A percentile compares a stretch with the other conserved stretches of the same genome.
Conservation (phyloP, 768 basidiomycete genomes). For the Pleurotus citrinopileatus region DNA sequence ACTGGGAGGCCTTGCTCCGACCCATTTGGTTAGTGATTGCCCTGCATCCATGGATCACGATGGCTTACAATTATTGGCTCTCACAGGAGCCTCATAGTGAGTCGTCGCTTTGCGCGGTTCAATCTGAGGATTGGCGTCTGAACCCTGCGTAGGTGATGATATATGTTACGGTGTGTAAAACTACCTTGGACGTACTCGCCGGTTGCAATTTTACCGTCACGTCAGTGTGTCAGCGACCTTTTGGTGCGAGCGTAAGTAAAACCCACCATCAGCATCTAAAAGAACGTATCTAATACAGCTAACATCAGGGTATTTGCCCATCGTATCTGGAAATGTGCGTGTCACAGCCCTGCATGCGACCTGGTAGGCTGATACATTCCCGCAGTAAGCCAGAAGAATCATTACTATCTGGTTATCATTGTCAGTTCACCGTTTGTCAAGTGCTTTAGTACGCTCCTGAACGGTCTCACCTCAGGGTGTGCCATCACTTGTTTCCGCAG, state of each 20-base stretch:
- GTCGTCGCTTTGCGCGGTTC: too few relatives aligned
- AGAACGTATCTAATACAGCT: neutral
- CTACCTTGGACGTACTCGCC: too few relatives aligned
- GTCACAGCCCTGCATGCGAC: too few relatives aligned
- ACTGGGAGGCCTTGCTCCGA: neutral
- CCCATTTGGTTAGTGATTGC: neutral
- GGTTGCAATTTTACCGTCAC: too few relatives aligned
- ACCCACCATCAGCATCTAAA: neutral
- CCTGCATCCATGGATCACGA: neutral
- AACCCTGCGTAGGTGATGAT: neutral
- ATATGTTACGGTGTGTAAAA: neutral
- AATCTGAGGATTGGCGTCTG: too few relatives aligned
- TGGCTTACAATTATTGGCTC: neutral
- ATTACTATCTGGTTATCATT: neutral
- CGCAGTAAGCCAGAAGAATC: neutral
- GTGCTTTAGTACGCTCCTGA: too few relatives aligned
- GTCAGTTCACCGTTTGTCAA: too few relatives aligned
- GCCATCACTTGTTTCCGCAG: neutral
- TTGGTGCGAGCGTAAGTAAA: neutral
- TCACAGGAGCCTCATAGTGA: neutral
- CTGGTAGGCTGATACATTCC: too few relatives aligned
- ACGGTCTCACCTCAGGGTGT: too few relatives aligned
- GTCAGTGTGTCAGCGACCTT: neutral
- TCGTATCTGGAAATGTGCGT: neutral
- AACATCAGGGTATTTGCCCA: neutral